A percentile compares a stretch with the other conserved stretches of the same genome.
Conservation (phyloP, 805 yeast species). For the Zygotorulaspora florentina region DNA sequence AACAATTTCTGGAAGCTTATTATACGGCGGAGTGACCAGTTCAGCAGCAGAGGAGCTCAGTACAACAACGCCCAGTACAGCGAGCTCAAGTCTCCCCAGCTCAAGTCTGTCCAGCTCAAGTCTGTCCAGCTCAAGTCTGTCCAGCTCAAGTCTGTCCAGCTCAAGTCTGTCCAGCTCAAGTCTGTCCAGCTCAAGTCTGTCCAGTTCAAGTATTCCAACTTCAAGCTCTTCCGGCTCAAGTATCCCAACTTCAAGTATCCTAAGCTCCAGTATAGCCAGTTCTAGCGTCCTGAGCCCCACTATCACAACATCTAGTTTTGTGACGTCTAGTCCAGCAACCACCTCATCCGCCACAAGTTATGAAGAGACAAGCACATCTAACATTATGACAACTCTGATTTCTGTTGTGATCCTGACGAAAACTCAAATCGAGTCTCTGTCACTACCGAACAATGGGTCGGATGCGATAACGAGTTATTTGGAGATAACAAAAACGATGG, state of each 20-base stretch:
- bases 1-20: background rate
- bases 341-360: background rate
- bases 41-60: background rate
- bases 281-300: constrained; percentile 1
- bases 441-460: background rate
- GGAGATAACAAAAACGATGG: background rate
- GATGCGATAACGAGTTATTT: background rate
- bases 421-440: constrained; percentile 1
- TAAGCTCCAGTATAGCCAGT: constrained; percentile 1
- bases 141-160: constrained; percentile 2
- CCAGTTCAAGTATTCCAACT: background rate
- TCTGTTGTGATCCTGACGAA: background rate
- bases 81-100: background rate
- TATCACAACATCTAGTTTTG: background rate
- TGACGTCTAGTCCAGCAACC: no score
- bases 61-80: background rate
- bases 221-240: background rate
- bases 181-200: background rate
- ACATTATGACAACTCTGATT: background rate
- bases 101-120: background rate
- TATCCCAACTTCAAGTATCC: background rate
- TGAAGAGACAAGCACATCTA: background rate
- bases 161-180: background rate
- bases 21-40: no score
- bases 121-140: background rate